Conservation (phyloP, 352 stramenopile genomes). For the Globisporangium cederbergense region DNA sequence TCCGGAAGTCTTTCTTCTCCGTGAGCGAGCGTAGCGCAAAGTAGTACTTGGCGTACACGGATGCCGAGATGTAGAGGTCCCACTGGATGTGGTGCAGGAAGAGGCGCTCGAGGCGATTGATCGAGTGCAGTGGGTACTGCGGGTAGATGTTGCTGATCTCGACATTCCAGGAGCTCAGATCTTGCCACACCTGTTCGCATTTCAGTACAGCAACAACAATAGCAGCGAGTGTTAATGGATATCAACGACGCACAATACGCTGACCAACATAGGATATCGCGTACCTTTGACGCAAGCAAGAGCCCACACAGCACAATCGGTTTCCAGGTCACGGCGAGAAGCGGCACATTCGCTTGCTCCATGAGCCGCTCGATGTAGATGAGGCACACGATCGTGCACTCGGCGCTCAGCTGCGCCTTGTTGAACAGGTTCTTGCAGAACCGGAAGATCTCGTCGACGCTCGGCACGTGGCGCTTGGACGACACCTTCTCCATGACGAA, state of each 20-base stretch:
- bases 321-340: constrained; percentile 96
- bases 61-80: constrained; percentile 97
- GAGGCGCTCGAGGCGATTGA: constrained; percentile 96
- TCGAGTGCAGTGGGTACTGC: constrained; percentile 96
- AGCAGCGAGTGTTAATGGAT: constrained; percentile 1
- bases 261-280: neutral
- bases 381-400: constrained; percentile 98
- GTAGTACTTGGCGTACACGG: constrained; percentile 98
- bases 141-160: constrained; percentile 98
- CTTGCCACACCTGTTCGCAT: constrained; percentile 91
- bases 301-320: constrained; percentile 97
- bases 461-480: constrained; percentile 80
- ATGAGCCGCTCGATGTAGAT: constrained; percentile 99
- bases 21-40: constrained; percentile 95
- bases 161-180: constrained; percentile 98
- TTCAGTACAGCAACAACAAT: neutral
- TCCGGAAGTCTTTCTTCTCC: constrained; percentile 89
- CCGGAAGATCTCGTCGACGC: constrained; percentile 90
- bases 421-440: constrained; percentile 96
- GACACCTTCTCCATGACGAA: constrained; percentile 86
- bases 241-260: neutral
- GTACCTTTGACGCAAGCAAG: constrained; percentile 96
- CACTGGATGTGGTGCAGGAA: constrained; percentile 98
- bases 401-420: constrained; percentile 94
- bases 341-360: constrained; percentile 93